These are phyloP conservation scores for Vigna mungo DNA, from an alignment of 306 rosid genomes.

Conservation along the genomic window DNA sequence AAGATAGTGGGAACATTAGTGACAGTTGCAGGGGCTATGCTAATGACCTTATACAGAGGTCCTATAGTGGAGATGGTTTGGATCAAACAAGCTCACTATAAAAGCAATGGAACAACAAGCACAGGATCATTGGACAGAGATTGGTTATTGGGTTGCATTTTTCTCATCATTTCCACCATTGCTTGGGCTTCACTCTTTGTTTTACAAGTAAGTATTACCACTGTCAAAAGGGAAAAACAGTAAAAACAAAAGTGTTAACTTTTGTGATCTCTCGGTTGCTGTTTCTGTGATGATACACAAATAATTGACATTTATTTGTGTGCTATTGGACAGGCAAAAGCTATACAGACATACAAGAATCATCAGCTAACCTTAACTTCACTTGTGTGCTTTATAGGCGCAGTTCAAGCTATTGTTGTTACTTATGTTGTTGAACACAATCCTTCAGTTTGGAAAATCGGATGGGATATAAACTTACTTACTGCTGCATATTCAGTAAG, in stretches of 20 bases:
- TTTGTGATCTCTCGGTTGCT: not conserved
- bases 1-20: constrained; percentile 79
- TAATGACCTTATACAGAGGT: constrained; percentile 93
- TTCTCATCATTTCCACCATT: constrained; percentile 86
- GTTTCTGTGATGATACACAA: not conserved
- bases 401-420: constrained; percentile 85
- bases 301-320: not conserved
- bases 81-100: constrained; percentile 55
- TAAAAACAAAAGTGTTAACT: not conserved
- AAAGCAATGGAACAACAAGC: constrained; percentile 33
- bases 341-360: constrained; percentile 75
- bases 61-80: constrained; percentile 71
- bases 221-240: not conserved
- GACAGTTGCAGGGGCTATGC: constrained; percentile 91
- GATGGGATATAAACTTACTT: constrained; percentile 88
- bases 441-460: constrained; percentile 81
- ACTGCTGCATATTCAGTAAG: constrained; percentile 98
- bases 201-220: constrained; percentile 62
- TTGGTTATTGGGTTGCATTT: constrained; percentile 77
- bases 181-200: constrained; percentile 96
- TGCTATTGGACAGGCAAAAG: constrained; percentile 60
- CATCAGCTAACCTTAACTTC: constrained; percentile 87
- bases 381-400: constrained; percentile 75
- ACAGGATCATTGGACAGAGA: constrained; percentile 51
- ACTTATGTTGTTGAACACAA: constrained; percentile 79